Percentiles rank a stretch among this genome's conserved stretches.
These are phyloP conservation scores for Thielaviopsis ethacetica DNA, from an alignment of 2,329 filamentous ascomycete genomes.

Conservation along the genomic window DNA sequence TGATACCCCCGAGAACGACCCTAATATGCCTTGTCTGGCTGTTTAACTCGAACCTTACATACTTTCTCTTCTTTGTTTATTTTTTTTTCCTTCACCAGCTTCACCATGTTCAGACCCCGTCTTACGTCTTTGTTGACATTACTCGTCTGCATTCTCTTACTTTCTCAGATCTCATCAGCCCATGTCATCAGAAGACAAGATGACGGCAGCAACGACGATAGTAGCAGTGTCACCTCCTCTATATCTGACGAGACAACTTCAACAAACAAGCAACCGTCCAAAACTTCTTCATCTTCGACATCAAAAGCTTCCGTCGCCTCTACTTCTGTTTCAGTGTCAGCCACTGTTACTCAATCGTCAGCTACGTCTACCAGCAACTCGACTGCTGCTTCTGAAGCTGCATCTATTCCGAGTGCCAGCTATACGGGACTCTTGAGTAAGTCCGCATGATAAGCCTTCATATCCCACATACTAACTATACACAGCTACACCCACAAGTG, in stretches of 20 bases:
- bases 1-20: background rate
- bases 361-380: background rate
- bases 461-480: background rate
- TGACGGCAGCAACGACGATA: constrained; percentile 4
- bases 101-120: constrained; percentile 4
- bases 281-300: background rate
- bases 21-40: background rate
- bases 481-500: background rate
- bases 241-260: background rate
- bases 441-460: background rate
- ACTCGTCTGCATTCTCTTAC: constrained; percentile 24
- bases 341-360: background rate
- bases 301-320: background rate
- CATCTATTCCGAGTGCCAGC: background rate
- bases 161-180: constrained; percentile 22
- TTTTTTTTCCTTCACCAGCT: background rate
- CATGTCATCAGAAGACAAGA: constrained; percentile 22
- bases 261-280: background rate
- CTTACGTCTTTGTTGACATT: constrained; percentile 3
- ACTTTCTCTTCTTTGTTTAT: background rate
- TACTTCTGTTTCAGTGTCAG: background rate
- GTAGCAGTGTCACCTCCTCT: background rate
- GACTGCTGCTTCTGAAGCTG: background rate
- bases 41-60: background rate
- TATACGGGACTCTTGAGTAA: constrained; percentile 2